Conservation (phyloP, 2,329 filamentous ascomycete species). For the Colletotrichum navitas region DNA sequence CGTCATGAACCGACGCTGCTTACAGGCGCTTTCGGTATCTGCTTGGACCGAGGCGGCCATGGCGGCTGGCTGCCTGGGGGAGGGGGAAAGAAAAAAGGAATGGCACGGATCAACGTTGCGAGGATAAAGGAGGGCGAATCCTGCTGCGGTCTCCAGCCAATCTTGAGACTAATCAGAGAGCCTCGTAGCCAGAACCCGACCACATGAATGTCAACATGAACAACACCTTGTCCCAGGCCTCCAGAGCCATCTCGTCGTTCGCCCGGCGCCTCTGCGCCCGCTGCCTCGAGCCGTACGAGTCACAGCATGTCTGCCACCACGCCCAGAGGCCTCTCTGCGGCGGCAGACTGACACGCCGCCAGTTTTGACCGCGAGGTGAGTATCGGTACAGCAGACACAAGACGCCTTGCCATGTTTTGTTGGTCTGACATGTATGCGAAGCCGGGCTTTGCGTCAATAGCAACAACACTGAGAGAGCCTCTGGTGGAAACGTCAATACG, state of each 20-base stretch:
- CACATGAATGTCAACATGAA: not conserved
- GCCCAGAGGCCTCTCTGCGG: constrained; percentile 16
- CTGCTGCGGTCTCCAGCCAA: not conserved
- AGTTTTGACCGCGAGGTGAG: not conserved
- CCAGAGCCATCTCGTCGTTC: constrained; percentile 3
- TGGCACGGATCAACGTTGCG: not conserved
- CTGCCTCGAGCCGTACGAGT: constrained; percentile 42
- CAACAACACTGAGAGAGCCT: not conserved
- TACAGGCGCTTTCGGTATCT: not conserved
- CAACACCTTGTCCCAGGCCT: not conserved
- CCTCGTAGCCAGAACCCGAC: not conserved
- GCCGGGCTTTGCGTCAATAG: not conserved
- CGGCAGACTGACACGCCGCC: not conserved
- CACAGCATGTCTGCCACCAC: constrained; percentile 39
- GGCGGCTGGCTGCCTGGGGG: not conserved
- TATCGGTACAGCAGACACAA: not conserved
- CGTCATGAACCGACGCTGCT: not conserved
- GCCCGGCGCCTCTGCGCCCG: constrained; percentile 39
- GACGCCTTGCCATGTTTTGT: not conserved
- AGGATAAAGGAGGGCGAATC: constrained; percentile 9
- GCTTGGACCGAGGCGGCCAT: not conserved
- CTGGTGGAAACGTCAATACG: no score
- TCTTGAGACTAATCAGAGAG: not conserved
- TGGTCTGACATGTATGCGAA: not conserved
- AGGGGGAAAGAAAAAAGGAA: no score